These are phyloP conservation scores for Botrytis fabae DNA, from an alignment of 2,329 filamentous ascomycete genomes.

Conservation along the genomic window DNA sequence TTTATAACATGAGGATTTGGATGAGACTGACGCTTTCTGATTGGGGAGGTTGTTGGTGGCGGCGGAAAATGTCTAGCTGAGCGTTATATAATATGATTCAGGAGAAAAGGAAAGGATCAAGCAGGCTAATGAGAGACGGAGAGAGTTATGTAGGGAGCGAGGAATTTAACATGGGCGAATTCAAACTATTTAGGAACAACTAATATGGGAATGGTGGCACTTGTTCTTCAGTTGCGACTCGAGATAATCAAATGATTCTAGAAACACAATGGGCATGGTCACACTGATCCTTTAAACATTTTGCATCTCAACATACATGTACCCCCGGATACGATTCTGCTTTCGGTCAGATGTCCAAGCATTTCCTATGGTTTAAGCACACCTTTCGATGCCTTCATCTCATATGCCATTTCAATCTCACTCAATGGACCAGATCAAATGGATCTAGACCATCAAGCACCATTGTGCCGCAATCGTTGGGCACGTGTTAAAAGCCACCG, in stretches of 20 bases:
- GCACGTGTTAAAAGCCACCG: conserved; percentile 13
- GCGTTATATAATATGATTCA: not conserved
- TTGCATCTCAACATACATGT: not conserved
- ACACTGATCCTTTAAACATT: not conserved
- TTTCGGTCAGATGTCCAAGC: not conserved
- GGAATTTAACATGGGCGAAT: not conserved
- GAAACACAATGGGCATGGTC: not conserved
- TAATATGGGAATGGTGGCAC: not conserved
- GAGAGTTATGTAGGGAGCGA: not conserved
- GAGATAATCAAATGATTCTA: not conserved
- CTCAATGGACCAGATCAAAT: not conserved
- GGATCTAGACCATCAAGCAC: not conserved
- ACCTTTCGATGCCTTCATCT: not conserved
- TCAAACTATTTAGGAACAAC: not conserved
- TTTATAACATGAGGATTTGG: not conserved
- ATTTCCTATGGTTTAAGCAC: conserved; percentile 1
- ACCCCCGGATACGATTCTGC: not conserved
- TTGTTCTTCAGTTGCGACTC: not conserved
- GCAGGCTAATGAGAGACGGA: not conserved
- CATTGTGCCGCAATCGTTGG: not conserved
- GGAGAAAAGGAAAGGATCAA: not conserved
- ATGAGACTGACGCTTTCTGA: not conserved
- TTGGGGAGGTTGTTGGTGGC: not conserved
- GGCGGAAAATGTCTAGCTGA: not conserved
- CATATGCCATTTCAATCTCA: not conserved